Evolutionary conservation across 345 rosid genomes (phyloP).

Genomic region (Arabis alpina): DNA sequence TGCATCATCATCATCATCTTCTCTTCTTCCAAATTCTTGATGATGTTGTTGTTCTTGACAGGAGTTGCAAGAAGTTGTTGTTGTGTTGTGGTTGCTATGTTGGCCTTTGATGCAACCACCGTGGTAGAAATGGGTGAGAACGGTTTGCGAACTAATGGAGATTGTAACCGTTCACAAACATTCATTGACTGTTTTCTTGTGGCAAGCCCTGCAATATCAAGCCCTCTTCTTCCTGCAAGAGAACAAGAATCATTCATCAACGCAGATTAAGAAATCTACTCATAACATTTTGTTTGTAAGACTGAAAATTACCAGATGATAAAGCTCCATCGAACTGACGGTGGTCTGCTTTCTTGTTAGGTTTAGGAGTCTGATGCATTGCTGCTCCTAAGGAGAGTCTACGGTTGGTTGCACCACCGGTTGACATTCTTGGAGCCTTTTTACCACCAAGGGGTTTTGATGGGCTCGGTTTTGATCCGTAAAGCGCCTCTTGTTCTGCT

Average conservation of each 20-base stretch:
- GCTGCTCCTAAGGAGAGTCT: conserved; percentile 81
- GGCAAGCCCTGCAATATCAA: conserved; percentile 71
- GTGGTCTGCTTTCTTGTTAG: conserved; percentile 61
- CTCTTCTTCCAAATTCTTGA: conserved; percentile 55
- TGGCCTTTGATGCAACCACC: conserved; percentile 56
- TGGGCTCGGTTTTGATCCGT: conserved; percentile 97
- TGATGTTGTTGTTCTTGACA: conserved; percentile 43
- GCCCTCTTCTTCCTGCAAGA: conserved; percentile 64
- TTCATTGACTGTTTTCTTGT: conserved; percentile 63
- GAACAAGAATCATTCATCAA: neutral
- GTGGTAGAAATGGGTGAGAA: conserved; percentile 77
- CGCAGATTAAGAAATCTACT: neutral
- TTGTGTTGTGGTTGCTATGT: conserved; percentile 40
- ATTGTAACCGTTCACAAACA: conserved; percentile 55
- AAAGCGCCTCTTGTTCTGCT: conserved; percentile 92
- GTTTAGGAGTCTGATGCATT: conserved; percentile 71
- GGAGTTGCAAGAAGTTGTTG: conserved; percentile 56
- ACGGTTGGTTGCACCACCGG: conserved; percentile 71
- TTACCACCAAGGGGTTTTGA: conserved; percentile 73
- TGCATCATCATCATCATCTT: conserved; percentile 39
- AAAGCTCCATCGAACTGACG: conserved; percentile 55
- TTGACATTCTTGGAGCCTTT: conserved; percentile 77
- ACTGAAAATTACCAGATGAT: conserved; percentile 57
- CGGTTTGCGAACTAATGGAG: conserved; percentile 80
- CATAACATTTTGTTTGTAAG: neutral